phyloP scores from a whole-genome alignment of 352 stramenopile genomes.

The Pythium diclinum region DNA sequence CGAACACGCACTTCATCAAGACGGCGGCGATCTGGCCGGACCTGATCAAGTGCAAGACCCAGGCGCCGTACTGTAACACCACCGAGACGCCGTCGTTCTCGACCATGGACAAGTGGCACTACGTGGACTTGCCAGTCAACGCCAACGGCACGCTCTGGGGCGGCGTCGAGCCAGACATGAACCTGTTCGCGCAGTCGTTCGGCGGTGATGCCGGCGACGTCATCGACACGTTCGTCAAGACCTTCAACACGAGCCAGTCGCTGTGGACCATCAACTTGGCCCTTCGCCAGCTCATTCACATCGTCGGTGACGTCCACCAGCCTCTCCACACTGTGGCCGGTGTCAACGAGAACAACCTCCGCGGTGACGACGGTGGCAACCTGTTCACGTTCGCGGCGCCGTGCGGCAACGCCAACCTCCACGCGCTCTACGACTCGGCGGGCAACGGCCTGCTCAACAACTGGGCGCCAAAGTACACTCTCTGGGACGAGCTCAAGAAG shows the following conservation, averaged over 20 bases:
- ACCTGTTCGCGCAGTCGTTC: constrained; percentile 48
- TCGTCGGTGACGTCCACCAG: constrained; percentile 64
- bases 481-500: constrained; percentile 21
- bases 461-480: constrained; percentile 32
- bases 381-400: constrained; percentile 43
- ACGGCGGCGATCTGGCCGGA: constrained; percentile 38
- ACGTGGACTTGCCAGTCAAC: constrained; percentile 62
- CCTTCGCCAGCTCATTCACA: constrained; percentile 69
- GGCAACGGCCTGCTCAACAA: constrained; percentile 55
- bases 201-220: constrained; percentile 47
- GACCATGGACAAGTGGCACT: constrained; percentile 65
- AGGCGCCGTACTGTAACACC: constrained; percentile 15
- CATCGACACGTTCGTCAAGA: constrained; percentile 40
- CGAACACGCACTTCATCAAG: constrained; percentile 31
- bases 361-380: constrained; percentile 61
- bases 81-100: constrained; percentile 39
- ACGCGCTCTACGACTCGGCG: constrained; percentile 59
- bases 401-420: constrained; percentile 57
- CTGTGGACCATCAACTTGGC: constrained; percentile 57
- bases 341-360: constrained; percentile 40
- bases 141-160: constrained; percentile 46
- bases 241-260: constrained; percentile 61
- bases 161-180: constrained; percentile 38
- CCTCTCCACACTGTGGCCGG: constrained; percentile 52
- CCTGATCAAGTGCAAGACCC: constrained; percentile 30